Conservation (phyloP, 1,284 basidiomycete genomes). For the Heterobasidion annosum region DNA sequence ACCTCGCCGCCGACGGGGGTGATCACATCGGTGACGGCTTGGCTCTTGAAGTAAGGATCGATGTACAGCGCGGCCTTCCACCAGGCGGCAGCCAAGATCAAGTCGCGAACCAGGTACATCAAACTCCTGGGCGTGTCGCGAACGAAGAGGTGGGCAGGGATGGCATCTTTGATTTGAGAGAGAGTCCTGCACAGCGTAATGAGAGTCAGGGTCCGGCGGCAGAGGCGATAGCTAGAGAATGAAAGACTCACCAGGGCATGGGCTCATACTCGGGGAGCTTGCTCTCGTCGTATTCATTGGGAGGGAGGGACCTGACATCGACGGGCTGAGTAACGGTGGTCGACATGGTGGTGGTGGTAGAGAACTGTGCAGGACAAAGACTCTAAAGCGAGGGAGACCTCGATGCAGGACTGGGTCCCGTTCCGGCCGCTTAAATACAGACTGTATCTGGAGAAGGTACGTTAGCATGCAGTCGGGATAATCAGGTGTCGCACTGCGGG, state of each 20-base stretch:
- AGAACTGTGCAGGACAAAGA: not conserved
- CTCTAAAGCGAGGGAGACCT: not conserved
- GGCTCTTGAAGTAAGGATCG: constrained; percentile 32
- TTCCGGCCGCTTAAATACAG: not conserved
- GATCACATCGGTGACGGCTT: not conserved
- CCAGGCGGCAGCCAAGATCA: constrained; percentile 32
- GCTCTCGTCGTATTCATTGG: not conserved
- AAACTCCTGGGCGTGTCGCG: constrained; percentile 17
- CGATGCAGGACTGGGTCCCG: not conserved
- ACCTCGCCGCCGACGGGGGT: not conserved
- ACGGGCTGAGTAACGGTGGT: not conserved
- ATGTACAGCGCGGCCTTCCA: constrained; percentile 38
- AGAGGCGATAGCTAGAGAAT: not conserved
- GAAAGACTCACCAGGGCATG: not conserved
- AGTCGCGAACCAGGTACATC: constrained; percentile 28
- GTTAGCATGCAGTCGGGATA: no score
- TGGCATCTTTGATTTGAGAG: constrained; percentile 41
- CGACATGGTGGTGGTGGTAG: not conserved
- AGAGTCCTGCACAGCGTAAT: constrained; percentile 8
- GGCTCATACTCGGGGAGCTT: not conserved
- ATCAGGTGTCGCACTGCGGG: no score
- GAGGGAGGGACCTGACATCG: not conserved
- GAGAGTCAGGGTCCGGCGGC: not conserved
- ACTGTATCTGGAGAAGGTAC: not conserved
- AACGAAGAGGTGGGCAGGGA: constrained; percentile 30